Conservation (phyloP, 768 basidiomycete species). For the Boletus rubroflammeus region DNA sequence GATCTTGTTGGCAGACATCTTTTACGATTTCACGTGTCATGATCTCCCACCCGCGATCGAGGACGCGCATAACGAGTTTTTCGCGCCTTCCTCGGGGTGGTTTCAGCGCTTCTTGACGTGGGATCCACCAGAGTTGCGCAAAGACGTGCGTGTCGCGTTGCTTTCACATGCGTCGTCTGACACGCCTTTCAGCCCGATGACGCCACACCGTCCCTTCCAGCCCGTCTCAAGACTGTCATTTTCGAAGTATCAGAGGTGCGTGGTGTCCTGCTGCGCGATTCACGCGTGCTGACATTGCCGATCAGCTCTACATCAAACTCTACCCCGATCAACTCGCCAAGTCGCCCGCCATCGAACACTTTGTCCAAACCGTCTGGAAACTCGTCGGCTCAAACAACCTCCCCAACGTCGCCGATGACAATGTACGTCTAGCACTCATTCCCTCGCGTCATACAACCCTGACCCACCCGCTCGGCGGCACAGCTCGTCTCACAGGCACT, state of each 20-base stretch:
- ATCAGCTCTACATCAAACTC: constrained; percentile 73
- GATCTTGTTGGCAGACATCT: constrained; percentile 79
- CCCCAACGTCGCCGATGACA: constrained; percentile 70
- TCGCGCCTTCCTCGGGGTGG: constrained; percentile 62
- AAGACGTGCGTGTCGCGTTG: constrained; percentile 48
- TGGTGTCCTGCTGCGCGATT: background rate
- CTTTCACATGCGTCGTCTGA: constrained; percentile 3
- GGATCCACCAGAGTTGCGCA: constrained; percentile 65
- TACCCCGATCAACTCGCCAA: constrained; percentile 75
- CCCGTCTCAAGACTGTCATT: constrained; percentile 83
- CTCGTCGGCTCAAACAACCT: constrained; percentile 69
- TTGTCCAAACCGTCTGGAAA: constrained; percentile 89
- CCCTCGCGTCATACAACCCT: background rate
- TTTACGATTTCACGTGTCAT: constrained; percentile 91
- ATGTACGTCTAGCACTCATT: constrained; percentile 41
- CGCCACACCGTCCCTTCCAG: constrained; percentile 76
- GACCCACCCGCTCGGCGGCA: background rate
- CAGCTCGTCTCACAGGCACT: constrained; percentile 89
- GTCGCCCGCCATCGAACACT: constrained; percentile 58
- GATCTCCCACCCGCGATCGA: constrained; percentile 95
- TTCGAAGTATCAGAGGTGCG: constrained; percentile 86
- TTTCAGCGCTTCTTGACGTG: constrained; percentile 80
- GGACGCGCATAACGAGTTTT: constrained; percentile 81
- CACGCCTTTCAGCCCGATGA: constrained; percentile 62
- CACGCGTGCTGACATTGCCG: background rate